A percentile compares a stretch with the other conserved stretches of the same genome.
phyloP scores from a whole-genome alignment of 1,284 basidiomycete genomes.

The Tilletiopsis washingtonensis region DNA sequence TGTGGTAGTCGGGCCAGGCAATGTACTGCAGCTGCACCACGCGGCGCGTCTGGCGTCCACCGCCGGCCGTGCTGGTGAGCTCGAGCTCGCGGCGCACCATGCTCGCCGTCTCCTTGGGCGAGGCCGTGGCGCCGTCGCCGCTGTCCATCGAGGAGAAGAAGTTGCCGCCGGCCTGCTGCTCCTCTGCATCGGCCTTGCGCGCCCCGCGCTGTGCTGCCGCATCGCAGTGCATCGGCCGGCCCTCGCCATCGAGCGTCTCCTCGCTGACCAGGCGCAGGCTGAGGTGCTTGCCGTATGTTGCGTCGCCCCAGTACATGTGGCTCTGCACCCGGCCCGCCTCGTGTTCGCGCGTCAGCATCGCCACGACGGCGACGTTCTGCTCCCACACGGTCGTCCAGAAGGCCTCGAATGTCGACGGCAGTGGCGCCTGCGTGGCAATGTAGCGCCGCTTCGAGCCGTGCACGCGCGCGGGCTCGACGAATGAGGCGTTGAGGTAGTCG shows the following conservation, averaged over 20 bases:
- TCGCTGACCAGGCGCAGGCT: constrained; percentile 26
- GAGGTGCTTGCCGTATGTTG: constrained; percentile 58
- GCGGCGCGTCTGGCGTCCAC: constrained; percentile 12
- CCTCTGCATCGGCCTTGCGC: constrained; percentile 1
- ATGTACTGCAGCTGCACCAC: constrained; percentile 40
- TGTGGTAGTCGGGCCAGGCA: constrained; percentile 44
- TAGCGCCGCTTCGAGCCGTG: constrained; percentile 55
- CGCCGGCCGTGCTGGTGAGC: constrained; percentile 14
- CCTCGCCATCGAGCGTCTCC: constrained; percentile 10
- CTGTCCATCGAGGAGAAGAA: constrained; percentile 6
- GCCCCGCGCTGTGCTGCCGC: too few species aligned
- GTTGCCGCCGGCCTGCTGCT: constrained; percentile 10
- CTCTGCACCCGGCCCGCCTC: constrained; percentile 86
- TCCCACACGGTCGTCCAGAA: constrained; percentile 74
- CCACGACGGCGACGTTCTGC: constrained; percentile 54
- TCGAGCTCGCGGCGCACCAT: constrained; percentile 22
- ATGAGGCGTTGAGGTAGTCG: constrained; percentile 43
- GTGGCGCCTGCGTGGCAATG: constrained; percentile 91
- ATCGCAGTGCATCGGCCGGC: constrained; percentile 4
- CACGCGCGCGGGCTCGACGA: constrained; percentile 25
- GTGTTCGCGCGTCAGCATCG: constrained; percentile 78
- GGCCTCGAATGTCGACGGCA: constrained; percentile 79
- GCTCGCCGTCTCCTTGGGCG: constrained; percentile 6
- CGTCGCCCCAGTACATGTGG: constrained; percentile 77
- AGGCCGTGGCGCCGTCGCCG: background rate